Conservation (phyloP, 176 grass and related monocot species). For the Chrysopogon serrulatus region DNA sequence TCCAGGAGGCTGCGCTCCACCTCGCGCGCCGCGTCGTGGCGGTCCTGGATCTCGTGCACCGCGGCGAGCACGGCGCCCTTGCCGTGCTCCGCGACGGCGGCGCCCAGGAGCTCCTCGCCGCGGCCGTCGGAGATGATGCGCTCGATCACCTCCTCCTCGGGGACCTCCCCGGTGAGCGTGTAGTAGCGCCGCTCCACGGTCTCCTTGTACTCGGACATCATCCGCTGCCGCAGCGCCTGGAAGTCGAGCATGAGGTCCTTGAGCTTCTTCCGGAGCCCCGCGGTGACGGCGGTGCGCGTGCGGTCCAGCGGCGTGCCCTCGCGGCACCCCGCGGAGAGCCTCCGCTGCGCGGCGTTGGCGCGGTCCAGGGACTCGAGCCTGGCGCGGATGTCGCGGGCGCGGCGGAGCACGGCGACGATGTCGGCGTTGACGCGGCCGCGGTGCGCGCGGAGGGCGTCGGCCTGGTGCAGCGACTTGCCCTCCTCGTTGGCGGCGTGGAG, state of each 20-base stretch:
- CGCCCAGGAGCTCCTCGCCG: constrained; percentile 76
- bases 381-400: constrained; percentile 61
- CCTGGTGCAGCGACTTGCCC: constrained; percentile 76
- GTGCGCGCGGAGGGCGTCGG: constrained; percentile 65
- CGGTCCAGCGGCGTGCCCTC: constrained; percentile 92
- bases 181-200: constrained; percentile 87
- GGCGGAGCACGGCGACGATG: constrained; percentile 59
- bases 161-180: constrained; percentile 79
- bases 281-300: constrained; percentile 78
- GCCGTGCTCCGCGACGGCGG: constrained; percentile 73
- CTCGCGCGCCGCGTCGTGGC: constrained; percentile 68
- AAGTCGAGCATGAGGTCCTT: constrained; percentile 97
- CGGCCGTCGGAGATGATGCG: constrained; percentile 80
- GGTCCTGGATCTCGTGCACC: constrained; percentile 84
- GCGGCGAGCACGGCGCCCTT: constrained; percentile 67
- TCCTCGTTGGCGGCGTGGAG: constrained; percentile 88
- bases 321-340: constrained; percentile 57
- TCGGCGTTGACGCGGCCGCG: constrained; percentile 76
- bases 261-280: constrained; percentile 82
- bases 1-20: constrained; percentile 81
- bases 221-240: constrained; percentile 86
- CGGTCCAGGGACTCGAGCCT: constrained; percentile 78
- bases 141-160: constrained; percentile 90
- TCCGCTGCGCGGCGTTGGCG: constrained; percentile 65
- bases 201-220: constrained; percentile 93